phyloP scores from a whole-genome alignment of 1,284 basidiomycete genomes.

The Puccinia triticina region DNA sequence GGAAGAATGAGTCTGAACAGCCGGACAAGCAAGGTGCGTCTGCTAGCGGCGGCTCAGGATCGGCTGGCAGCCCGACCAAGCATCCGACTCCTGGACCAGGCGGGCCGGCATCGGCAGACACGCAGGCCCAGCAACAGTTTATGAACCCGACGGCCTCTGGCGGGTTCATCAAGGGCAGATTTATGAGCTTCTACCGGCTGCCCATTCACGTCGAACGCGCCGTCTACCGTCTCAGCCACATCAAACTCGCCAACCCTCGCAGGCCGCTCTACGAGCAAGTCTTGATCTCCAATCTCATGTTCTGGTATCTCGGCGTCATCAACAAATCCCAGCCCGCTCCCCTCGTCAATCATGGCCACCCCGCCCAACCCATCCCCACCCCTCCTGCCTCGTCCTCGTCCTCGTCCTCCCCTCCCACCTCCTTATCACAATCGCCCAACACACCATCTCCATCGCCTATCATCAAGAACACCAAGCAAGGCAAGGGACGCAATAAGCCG shows the following conservation, averaged over 20 bases:
- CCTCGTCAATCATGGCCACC: background rate
- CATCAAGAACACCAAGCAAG: conserved; percentile 1
- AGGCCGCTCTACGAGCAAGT: conserved; percentile 97
- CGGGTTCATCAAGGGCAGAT: conserved; percentile 53
- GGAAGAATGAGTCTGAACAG: conserved; percentile 31
- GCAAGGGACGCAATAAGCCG: background rate
- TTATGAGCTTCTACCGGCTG: conserved; percentile 74
- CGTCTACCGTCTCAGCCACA: conserved; percentile 94
- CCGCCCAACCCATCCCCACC: background rate
- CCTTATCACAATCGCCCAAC: background rate
- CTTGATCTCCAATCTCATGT: conserved; percentile 88
- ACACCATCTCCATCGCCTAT: background rate
- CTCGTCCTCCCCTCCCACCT: background rate
- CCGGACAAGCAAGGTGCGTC: conserved; percentile 20
- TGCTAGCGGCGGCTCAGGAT: background rate
- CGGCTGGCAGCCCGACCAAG: background rate
- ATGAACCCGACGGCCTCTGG: conserved; percentile 65
- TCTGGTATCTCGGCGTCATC: conserved; percentile 99
- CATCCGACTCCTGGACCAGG: background rate
- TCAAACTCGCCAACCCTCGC: conserved; percentile 96
- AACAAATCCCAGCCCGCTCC: conserved; percentile 66
- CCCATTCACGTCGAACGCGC: conserved; percentile 98
- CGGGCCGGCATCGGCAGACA: background rate
- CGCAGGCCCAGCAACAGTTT: conserved; percentile 47
- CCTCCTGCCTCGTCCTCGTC: background rate